Evolutionary conservation across 1,284 basidiomycete species (phyloP), one percentile per base, ranked within the genome.

Genomic region (Pholiota adiposa): DNA sequence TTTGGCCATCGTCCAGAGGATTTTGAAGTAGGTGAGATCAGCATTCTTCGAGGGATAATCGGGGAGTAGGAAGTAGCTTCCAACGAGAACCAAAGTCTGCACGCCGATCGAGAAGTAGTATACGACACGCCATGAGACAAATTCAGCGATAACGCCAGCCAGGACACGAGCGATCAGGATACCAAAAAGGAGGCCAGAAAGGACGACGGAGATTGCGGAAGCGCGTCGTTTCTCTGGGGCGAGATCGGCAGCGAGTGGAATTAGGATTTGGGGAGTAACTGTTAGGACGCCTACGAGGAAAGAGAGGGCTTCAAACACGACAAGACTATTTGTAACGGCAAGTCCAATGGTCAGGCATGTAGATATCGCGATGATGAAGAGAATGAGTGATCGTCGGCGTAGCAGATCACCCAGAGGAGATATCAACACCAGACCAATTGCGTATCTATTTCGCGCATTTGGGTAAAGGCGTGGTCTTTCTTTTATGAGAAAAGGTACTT

Each of bases 131-230:
- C 29, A 31, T 14, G 79, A 77, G 0, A 76, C 72, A 59, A 84
- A 16, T 38, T 38, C 77, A 2, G 84, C 83, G 38, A 93, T 83
- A 44, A 89, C 75, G 0, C 90, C 90, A 0, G 86, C 81, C 1
- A 92, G 71, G 0, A 91, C 86, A 50, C 89, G 79, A 0, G 88
- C 90, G 14, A 85, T 73, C n/a, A 91, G 80, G 36, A 92, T 73
- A n/a, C 90, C 90, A 18, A 90, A 78, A 31, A 91, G 80, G 19
- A 92, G 75, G 0, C 90, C 90, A 0, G 85, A 83, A 12, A 90
- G 72, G 2, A 90, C 87, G 54, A 90, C 83, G 1, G 87, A 85
- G 57, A 92, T 78, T 0, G 87, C 83, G 14, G 83, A 78, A 2
- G 86, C 88, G 18, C 89, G 80, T 19, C 80, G 81, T 50, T 85